Conservation (phyloP, 371 early-diverging fungal species). For the Rhizopus stolonifer region DNA sequence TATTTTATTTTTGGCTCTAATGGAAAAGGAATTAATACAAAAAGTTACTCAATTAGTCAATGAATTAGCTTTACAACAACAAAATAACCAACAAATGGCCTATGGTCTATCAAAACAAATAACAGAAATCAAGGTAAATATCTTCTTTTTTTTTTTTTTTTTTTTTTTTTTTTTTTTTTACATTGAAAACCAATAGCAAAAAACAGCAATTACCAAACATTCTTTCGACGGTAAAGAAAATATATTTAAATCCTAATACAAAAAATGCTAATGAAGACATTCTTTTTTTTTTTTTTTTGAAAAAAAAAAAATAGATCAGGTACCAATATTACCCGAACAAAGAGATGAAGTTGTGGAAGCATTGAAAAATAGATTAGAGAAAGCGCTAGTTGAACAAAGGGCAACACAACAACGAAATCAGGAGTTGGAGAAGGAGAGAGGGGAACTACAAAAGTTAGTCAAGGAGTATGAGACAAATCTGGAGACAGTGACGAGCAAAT, state of each 20-base stretch:
- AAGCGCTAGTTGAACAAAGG: conserved; percentile 20
- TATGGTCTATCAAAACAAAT: conserved; percentile 19
- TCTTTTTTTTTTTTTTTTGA: neutral
- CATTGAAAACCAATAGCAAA: conserved; percentile 9
- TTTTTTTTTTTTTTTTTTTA: too few relatives aligned
- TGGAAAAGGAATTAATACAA: conserved; percentile 38
- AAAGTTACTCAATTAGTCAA: conserved; percentile 32
- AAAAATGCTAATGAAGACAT: neutral
- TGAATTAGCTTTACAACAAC: conserved; percentile 32
- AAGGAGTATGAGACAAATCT: conserved; percentile 37
- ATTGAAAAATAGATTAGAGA: conserved; percentile 10
- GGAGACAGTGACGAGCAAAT: conserved; percentile 29
- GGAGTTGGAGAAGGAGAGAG: conserved; percentile 29
- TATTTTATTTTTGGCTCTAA: conserved; percentile 7
- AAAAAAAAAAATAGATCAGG: neutral
- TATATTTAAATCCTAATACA: too few relatives aligned
- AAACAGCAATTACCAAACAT: conserved; percentile 9
- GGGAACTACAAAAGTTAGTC: conserved; percentile 26
- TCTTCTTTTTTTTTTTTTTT: too few relatives aligned
- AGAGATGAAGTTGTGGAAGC: conserved; percentile 22
- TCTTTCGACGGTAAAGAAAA: conserved; percentile 7
- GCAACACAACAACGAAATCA: conserved; percentile 15
- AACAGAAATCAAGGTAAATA: conserved; percentile 31
- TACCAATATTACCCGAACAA: conserved; percentile 13
- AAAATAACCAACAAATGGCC: conserved; percentile 36